Conservation (phyloP, 164 flowering plant genomes). For the Echeveria elegans region DNA sequence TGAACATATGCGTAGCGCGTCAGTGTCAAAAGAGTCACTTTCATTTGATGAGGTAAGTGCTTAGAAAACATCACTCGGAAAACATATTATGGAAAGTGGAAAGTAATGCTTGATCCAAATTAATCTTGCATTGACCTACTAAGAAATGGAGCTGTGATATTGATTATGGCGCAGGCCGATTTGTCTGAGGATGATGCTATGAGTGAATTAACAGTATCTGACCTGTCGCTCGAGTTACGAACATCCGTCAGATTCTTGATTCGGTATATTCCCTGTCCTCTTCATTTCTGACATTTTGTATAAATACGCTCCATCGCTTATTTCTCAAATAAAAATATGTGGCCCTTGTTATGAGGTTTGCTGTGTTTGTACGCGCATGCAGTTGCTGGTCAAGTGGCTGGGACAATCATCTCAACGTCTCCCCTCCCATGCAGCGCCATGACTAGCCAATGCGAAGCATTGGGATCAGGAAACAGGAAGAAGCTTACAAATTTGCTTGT, state of each 20-base stretch:
- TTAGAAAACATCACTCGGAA: too few species aligned
- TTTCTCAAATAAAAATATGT: too few species aligned
- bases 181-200: too few species aligned
- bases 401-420: slow-evolving; percentile 65
- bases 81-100: too few species aligned
- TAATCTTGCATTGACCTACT: too few species aligned
- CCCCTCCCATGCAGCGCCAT: slow-evolving; percentile 79
- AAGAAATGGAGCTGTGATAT: background rate
- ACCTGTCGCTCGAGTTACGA: slow-evolving; percentile 50
- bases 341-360: background rate
- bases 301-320: too few species aligned
- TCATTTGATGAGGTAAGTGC: too few species aligned
- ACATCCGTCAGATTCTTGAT: slow-evolving; percentile 84
- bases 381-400: slow-evolving; percentile 95
- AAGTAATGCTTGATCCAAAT: slow-evolving; percentile 13
- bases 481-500: slow-evolving; percentile 80
- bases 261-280: slow-evolving; percentile 34
- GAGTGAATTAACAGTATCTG: slow-evolving; percentile 56
- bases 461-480: slow-evolving; percentile 66
- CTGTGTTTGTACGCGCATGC: slow-evolving; percentile 55
- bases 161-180: slow-evolving; percentile 19
- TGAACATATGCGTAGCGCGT: slow-evolving; percentile 30
- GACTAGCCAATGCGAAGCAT: slow-evolving; percentile 87
- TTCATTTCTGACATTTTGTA: background rate
- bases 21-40: slow-evolving; percentile 41